These are phyloP conservation scores for Penicillium glabrum DNA, from an alignment of 2,329 filamentous ascomycete genomes.

Conservation along the genomic window DNA sequence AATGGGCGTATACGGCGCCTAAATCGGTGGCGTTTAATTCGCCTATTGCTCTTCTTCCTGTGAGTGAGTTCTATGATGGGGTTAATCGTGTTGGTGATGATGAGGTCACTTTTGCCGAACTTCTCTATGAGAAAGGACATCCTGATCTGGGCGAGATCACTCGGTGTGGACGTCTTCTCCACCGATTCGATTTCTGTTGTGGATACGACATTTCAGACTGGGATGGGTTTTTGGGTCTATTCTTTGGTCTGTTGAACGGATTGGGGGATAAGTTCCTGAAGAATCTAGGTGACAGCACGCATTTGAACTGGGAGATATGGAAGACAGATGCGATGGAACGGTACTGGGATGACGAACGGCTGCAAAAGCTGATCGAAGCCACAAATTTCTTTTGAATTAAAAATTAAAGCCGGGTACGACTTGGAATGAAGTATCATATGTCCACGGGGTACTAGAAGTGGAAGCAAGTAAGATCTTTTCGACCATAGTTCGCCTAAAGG, in stretches of 20 bases:
- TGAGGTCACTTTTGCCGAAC: background rate
- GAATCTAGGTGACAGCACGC: background rate
- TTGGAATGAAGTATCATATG: constrained; percentile 1
- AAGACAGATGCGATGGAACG: background rate
- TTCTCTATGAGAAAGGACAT: background rate
- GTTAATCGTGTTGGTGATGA: background rate
- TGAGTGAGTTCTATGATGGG: background rate
- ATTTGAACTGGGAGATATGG: constrained; percentile 1
- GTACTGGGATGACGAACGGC: background rate
- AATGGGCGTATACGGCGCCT: constrained; percentile 2
- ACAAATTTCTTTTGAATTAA: constrained; percentile 1
- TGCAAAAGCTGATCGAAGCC: background rate
- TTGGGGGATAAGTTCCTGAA: background rate
- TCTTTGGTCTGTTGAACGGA: background rate
- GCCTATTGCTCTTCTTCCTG: background rate
- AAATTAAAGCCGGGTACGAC: background rate
- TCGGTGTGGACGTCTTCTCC: background rate
- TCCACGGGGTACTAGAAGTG: constrained; percentile 14
- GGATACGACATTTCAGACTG: constrained; percentile 1
- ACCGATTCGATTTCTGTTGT: background rate
- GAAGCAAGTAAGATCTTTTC: constrained; percentile 21
- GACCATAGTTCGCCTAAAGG: constrained; percentile 20
- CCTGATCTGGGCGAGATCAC: background rate
- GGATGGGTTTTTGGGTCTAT: background rate
- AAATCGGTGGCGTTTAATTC: constrained; percentile 3